Base-by-base conservation (phyloP, 2,329 filamentous ascomycete species). In the Leptographium wingfieldii region DNA sequence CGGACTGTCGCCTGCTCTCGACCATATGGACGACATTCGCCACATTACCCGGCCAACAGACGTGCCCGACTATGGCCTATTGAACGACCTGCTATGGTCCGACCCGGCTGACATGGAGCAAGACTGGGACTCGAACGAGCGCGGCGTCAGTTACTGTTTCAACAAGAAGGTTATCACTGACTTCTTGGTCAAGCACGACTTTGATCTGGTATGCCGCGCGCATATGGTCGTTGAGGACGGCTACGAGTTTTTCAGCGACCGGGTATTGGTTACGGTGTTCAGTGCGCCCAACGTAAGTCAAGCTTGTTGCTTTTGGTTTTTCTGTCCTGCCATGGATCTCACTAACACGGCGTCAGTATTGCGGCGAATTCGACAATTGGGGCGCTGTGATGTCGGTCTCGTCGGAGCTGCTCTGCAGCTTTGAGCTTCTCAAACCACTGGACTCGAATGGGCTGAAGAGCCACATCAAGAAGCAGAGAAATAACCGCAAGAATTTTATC, bases 141-240 rank as follows among this genome's bases (percentile, higher is more conserved):
- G 94, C 69, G 94, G 94, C 57, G 94, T 99, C 56, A 96, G 92
- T 71, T 99, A 97, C 72, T 97, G 94, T 71, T 99, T 99, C 70
- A 92, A 92, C 55, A 97, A 97, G 74, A 94, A 95, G 69, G 92
- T 99, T 65, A 97, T 99, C 63, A 92, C 92, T 72, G 91, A 97
- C 67, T 99, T 99, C 71, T 76, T 99, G 64, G 87, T 91, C 62
- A 84, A 88, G 60, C 94, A 99, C 71, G 94, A 99, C 73, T 97
- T 99, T 71, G 94, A 99, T 72, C 77, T 99, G 57, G 92, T 99
- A 58, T 99, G 94, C 71, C 86, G 94, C 66, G 94, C 94, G 56
- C 94, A 99, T 75, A 97, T 97, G 94, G 94, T 99, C 58, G 94
- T 99, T 27, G 94, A 99, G 73, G 94, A 99, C 70, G 94, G 94